These are phyloP conservation scores for Passalora sequoiae DNA, from an alignment of 2,329 filamentous ascomycete species.

Conservation along the genomic window DNA sequence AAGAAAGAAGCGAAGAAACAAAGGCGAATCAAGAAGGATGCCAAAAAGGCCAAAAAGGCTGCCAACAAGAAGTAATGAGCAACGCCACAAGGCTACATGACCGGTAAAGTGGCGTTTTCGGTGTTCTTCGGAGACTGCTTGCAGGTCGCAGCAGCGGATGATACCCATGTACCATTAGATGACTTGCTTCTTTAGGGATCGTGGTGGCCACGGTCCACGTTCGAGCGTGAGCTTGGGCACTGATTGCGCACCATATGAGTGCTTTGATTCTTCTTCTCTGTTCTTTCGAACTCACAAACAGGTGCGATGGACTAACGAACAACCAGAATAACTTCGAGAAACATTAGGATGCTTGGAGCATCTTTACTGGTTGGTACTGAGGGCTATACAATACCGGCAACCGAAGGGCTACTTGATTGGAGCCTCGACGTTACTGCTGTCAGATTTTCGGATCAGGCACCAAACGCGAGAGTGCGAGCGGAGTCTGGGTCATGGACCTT, in stretches of 20 bases:
- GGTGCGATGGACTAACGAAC: not conserved
- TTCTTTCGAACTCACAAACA: not conserved
- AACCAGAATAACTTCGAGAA: not conserved
- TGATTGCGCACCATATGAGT: too few relatives aligned
- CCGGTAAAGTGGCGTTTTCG: constrained; percentile 10
- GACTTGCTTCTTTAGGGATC: constrained; percentile 4
- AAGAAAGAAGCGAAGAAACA: constrained; percentile 5
- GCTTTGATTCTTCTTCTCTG: constrained; percentile 1
- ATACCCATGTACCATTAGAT: constrained; percentile 20
- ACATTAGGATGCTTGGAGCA: constrained; percentile 1
- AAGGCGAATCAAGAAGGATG: constrained; percentile 1
- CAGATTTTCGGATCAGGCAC: not conserved
- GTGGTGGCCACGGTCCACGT: not conserved
- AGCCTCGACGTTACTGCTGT: not conserved
- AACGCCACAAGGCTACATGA: not conserved
- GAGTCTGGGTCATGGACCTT: not conserved
- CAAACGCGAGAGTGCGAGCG: constrained; percentile 2
- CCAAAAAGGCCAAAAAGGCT: constrained; percentile 8
- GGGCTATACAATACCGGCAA: not conserved
- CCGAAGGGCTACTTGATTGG: not conserved
- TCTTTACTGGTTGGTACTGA: not conserved
- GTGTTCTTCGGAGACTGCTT: constrained; percentile 5
- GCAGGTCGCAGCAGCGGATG: constrained; percentile 5
- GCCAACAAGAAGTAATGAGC: constrained; percentile 3
- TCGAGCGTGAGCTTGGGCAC: too few relatives aligned